Evolutionary conservation across 2,329 filamentous ascomycete genomes (phyloP).

Genomic region (Curvularia sp.): DNA sequence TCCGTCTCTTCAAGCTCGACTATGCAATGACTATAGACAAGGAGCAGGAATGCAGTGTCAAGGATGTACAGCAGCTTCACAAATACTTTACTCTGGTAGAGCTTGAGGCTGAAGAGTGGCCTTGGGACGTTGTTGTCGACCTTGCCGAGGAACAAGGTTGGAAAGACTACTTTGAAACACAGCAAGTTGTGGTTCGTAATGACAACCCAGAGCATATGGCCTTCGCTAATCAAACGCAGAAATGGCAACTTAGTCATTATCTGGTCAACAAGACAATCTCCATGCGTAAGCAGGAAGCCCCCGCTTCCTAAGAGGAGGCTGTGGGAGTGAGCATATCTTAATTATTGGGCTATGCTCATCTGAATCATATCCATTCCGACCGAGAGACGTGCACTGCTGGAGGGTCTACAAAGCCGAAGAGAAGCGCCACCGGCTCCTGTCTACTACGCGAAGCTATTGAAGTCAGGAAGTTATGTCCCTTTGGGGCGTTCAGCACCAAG

Average conservation of each 20-base stretch:
- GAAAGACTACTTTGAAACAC: conserved; percentile 23
- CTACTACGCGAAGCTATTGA: background rate
- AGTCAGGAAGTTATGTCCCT: background rate
- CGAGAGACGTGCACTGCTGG: background rate
- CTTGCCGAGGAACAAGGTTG: conserved; percentile 21
- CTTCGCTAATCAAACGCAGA: conserved; percentile 17
- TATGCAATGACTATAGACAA: conserved; percentile 15
- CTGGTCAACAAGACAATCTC: conserved; percentile 11
- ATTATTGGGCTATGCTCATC: background rate
- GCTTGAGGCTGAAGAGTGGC: conserved; percentile 26
- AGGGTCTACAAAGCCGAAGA: background rate
- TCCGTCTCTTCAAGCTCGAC: conserved; percentile 25
- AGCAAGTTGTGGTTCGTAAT: conserved; percentile 20
- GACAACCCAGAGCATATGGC: background rate
- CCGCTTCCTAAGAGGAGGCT: background rate
- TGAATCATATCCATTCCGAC: background rate
- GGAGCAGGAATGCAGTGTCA: conserved; percentile 2
- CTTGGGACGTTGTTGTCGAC: conserved; percentile 27
- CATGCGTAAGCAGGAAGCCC: background rate
- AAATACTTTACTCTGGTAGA: conserved; percentile 23
- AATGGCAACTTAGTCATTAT: conserved; percentile 26
- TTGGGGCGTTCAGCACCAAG: background rate
- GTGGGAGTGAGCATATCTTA: background rate
- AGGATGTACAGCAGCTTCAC: conserved; percentile 17
- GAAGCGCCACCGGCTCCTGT: background rate